phyloP scores from a whole-genome alignment of 2,329 filamentous ascomycete species.

The Ascochyta lentis region DNA sequence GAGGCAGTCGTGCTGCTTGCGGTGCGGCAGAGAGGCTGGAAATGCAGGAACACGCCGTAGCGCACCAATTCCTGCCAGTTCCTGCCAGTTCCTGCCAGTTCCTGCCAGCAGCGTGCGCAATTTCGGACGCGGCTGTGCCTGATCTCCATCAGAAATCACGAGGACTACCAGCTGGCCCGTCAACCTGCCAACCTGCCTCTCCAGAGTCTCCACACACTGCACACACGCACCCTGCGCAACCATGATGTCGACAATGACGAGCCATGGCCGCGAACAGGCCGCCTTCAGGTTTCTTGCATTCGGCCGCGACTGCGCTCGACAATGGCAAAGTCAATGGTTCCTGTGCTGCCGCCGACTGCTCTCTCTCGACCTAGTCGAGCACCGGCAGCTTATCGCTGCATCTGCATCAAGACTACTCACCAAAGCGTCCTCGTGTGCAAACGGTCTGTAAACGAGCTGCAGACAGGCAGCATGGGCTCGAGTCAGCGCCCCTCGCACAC shows the following conservation, averaged over 20 bases:
- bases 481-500: constrained; percentile 15
- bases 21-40: neutral
- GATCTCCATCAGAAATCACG: constrained; percentile 16
- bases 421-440: constrained; percentile 10
- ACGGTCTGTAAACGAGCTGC: constrained; percentile 4
- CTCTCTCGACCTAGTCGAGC: neutral
- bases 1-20: neutral
- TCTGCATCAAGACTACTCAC: constrained; percentile 11
- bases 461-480: constrained; percentile 14
- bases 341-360: neutral
- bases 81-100: neutral
- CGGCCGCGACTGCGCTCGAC: neutral
- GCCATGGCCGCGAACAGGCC: constrained; percentile 5
- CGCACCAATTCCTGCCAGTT: neutral
- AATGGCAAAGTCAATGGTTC: constrained; percentile 6
- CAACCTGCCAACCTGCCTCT: constrained; percentile 9
- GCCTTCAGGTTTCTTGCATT: constrained; percentile 10
- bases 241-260: constrained; percentile 19
- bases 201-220: neutral
- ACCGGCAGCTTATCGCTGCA: constrained; percentile 12
- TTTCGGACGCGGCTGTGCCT: constrained; percentile 22
- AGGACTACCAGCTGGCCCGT: constrained; percentile 17
- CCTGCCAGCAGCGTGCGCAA: constrained; percentile 4
- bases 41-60: constrained; percentile 7
- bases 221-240: constrained; percentile 1